Conservation (phyloP, 257 asterid genomes). For the Nicotiana tabacum region DNA sequence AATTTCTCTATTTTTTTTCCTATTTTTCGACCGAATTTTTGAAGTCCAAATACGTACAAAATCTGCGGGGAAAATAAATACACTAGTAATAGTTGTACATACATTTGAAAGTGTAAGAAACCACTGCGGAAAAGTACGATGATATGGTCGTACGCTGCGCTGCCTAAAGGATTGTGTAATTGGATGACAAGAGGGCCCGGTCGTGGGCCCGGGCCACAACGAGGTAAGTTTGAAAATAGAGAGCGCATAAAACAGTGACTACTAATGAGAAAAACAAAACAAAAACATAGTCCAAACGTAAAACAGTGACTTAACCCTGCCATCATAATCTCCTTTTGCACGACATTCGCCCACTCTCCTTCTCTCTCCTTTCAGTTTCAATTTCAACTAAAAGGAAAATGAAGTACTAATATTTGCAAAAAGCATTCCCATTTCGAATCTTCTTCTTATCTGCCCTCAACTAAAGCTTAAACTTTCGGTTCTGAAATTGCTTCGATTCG, state of each 20-base stretch:
- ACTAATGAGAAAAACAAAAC: background rate
- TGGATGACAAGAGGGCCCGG: background rate
- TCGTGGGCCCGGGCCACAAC: background rate
- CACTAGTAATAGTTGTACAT: no score
- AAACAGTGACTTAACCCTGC: background rate
- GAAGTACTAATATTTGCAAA: background rate
- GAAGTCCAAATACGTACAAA: background rate
- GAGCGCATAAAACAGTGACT: background rate
- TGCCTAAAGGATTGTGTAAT: background rate
- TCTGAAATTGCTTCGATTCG: background rate
- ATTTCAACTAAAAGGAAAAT: background rate
- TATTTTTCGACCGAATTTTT: no score
- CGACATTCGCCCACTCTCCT: slow-evolving; percentile 6
- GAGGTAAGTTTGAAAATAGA: background rate
- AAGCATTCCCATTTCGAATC: background rate
- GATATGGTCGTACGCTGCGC: background rate
- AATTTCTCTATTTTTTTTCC: no score
- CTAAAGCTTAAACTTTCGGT: background rate
- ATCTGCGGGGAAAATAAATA: no score
- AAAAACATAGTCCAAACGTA: background rate
- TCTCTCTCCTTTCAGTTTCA: background rate
- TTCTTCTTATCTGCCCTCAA: background rate
- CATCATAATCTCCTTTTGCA: background rate
- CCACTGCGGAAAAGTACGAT: background rate
- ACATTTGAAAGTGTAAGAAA: background rate